Conservation (phyloP, 1,284 basidiomycete species). For the Naganishia sp. region DNA sequence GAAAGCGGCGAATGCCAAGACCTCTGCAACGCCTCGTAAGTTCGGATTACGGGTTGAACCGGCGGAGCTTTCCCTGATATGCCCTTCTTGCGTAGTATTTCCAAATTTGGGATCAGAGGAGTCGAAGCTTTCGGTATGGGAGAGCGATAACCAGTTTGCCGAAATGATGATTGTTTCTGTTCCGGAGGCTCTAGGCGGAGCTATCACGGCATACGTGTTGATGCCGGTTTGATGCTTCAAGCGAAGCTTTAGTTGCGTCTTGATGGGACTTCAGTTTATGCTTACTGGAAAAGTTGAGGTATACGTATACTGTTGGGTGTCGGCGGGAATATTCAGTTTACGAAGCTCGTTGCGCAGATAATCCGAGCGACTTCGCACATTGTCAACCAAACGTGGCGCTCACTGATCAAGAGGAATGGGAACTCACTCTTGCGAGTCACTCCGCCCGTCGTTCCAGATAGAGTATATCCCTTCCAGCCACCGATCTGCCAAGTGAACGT, state of each 20-base stretch:
- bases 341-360: constrained; percentile 64
- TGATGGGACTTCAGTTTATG: neutral
- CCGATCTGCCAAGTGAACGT: constrained; percentile 77
- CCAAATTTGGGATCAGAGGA: neutral
- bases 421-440: constrained; percentile 69
- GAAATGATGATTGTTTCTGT: constrained; percentile 86
- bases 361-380: constrained; percentile 61
- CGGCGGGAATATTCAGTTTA: constrained; percentile 68
- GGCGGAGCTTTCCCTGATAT: neutral
- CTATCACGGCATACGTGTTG: constrained; percentile 79
- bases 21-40: constrained; percentile 78
- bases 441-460: constrained; percentile 63
- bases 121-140: constrained; percentile 3
- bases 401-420: neutral
- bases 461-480: constrained; percentile 70
- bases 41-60: constrained; percentile 58
- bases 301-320: constrained; percentile 52
- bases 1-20: constrained; percentile 79
- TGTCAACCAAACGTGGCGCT: neutral
- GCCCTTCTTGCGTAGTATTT: neutral
- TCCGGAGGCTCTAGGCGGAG: constrained; percentile 82
- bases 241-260: too few relatives aligned
- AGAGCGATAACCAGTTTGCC: constrained; percentile 78
- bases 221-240: constrained; percentile 60
- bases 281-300: constrained; percentile 16